Evolutionary conservation across 495 filamentous ascomycete genomes (phyloP).

Genomic region (Penicillium steckii): DNA sequence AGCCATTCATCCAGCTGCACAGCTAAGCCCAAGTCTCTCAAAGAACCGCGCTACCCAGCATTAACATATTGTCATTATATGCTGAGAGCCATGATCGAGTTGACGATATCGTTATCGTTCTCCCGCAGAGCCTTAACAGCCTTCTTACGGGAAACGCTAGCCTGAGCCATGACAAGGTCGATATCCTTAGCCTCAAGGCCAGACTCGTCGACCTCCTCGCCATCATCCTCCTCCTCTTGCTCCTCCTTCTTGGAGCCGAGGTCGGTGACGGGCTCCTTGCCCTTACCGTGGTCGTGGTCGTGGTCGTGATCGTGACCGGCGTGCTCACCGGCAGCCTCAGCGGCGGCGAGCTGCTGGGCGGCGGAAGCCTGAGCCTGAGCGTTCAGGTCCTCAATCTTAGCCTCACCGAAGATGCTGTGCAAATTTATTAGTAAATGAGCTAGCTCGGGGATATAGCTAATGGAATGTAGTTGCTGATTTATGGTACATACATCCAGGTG

Average conservation of each 20-base stretch:
- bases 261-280: slow-evolving; percentile 65
- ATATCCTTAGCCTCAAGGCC: slow-evolving; percentile 99
- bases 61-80: slow-evolving; percentile 57
- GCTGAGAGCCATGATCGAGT: slow-evolving; percentile 99
- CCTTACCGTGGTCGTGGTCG: slow-evolving; percentile 75
- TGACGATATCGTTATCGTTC: slow-evolving; percentile 99
- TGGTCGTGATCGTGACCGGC: slow-evolving; percentile 72
- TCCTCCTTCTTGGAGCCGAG: slow-evolving; percentile 82
- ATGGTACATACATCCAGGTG: slow-evolving; percentile 89
- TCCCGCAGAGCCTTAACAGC: slow-evolving; percentile 97
- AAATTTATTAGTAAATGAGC: too few relatives aligned
- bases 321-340: slow-evolving; percentile 76
- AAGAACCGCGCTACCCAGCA: slow-evolving; percentile 14
- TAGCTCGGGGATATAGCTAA: not conserved
- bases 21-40: slow-evolving; percentile 35
- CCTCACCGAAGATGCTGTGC: slow-evolving; percentile 95
- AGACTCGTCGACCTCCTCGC: slow-evolving; percentile 88
- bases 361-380: slow-evolving; percentile 92
- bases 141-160: slow-evolving; percentile 94
- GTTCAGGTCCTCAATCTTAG: slow-evolving; percentile 99
- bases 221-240: slow-evolving; percentile 89
- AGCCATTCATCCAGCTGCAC: slow-evolving; percentile 24
- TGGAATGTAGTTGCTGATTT: not conserved
- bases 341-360: slow-evolving; percentile 83
- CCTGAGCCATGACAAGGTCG: slow-evolving; percentile 97